phyloP scores from a whole-genome alignment of 2,329 filamentous ascomycete genomes.

The Scedosporium dehoogii region DNA sequence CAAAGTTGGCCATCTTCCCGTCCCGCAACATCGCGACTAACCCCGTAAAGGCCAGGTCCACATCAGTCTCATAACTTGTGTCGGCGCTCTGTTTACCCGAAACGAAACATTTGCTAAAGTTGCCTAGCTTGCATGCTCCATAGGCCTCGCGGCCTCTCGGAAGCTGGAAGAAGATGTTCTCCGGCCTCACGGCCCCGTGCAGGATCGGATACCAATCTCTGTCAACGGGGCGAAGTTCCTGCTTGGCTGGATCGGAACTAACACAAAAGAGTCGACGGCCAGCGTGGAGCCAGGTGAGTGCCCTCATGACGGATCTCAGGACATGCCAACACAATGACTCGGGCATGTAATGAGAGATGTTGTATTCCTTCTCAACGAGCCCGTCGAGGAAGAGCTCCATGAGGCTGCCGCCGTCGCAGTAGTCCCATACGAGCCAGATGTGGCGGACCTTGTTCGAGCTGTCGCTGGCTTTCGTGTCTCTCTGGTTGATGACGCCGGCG shows the following conservation, averaged over 20 bases:
- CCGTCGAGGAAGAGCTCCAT: constrained; percentile 25
- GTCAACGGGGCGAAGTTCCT: constrained; percentile 16
- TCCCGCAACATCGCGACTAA: not conserved
- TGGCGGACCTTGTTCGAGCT: constrained; percentile 11
- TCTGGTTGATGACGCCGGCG: constrained; percentile 22
- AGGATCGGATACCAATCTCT: constrained; percentile 41
- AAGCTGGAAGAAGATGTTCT: constrained; percentile 41
- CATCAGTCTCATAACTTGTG: no score
- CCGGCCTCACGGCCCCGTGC: constrained; percentile 34
- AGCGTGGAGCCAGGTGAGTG: constrained; percentile 42
- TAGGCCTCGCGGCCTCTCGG: constrained; percentile 38
- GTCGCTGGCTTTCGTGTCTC: constrained; percentile 8
- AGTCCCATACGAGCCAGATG: constrained; percentile 37
- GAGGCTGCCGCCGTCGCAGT: constrained; percentile 40
- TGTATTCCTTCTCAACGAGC: constrained; percentile 14
- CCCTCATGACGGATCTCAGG: constrained; percentile 33
- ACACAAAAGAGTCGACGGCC: constrained; percentile 24
- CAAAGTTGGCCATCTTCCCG: not conserved
- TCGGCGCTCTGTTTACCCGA: constrained; percentile 21
- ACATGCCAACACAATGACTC: constrained; percentile 49
- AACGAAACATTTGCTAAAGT: constrained; percentile 30
- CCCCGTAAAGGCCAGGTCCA: not conserved
- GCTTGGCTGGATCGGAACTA: not conserved
- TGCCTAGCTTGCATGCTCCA: constrained; percentile 43
- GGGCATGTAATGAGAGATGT: constrained; percentile 28